Evolutionary conservation across 2,329 filamentous ascomycete genomes (phyloP), one percentile per base, ranked within the genome.

Genomic region (Macrophomina tecta): DNA sequence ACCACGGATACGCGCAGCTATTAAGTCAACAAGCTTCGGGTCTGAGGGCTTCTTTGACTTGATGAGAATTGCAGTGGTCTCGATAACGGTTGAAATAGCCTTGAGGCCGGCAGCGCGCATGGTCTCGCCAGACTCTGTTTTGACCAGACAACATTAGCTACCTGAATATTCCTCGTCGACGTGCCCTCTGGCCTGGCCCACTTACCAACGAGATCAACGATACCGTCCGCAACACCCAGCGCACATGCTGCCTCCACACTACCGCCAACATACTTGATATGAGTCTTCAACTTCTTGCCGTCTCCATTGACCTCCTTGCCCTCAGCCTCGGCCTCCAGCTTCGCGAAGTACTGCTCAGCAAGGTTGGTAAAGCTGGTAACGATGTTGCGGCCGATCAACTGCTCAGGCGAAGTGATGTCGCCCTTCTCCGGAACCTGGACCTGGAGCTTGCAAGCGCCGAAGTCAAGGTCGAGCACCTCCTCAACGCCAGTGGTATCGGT

Each of bases 201-300:
- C 91, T 77, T 81, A 95, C 93, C 93, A 76, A 99, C 95, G 67
- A 99, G 89, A 82, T 99, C 95, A 55, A 99, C 93, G 77, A 99
- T 97, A 61, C 94, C 95, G 77, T 98, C 94, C 51, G 95, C 95
- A 34, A 98, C 94, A 64, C 95, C 95, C 65, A 99, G 84, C 23
- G 95, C 94, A 77, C 95, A 99, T 46, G 95, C 94, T 62, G 95
- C 94, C 82, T 99, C 95, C 40, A 99, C 95, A 84, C 94, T 98
- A 16, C 95, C 95, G 70, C 94, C 95, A 68, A 98, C 87, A 80
- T 95, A 96, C 75, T 97, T 92, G 74, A 99, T 93, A 75, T 93
- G 93, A 9, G 95, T 98, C 74, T 85, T 87, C 72, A 96, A 79
- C n/a, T 70, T 71, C 63, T 79, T 79, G 8, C 23, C 23, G 23